A percentile compares a stretch with the other conserved stretches of the same genome.
phyloP scores from a whole-genome alignment of 2,329 filamentous ascomycete genomes.

The Pseudomassariella vexata region DNA sequence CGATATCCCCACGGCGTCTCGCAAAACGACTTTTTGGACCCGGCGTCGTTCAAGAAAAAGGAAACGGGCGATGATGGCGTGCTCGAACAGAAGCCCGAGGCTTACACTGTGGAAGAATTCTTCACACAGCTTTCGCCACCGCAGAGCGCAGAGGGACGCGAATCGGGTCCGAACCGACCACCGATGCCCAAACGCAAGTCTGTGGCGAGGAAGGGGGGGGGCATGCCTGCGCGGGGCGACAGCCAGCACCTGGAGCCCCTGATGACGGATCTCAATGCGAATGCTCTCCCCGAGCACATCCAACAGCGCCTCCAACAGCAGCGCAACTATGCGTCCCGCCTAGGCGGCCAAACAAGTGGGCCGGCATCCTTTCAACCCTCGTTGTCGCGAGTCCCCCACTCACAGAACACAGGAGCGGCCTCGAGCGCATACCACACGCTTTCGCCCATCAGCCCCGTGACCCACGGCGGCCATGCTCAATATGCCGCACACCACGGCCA shows the following conservation, averaged over 20 bases:
- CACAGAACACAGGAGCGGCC: constrained; percentile 26
- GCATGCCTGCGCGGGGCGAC: constrained; percentile 27
- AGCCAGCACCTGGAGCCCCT: constrained; percentile 31
- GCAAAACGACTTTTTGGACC: constrained; percentile 75
- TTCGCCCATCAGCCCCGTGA: constrained; percentile 47
- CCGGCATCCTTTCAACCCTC: constrained; percentile 31
- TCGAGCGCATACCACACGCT: constrained; percentile 36
- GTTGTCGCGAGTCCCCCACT: constrained; percentile 6
- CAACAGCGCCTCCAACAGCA: constrained; percentile 29
- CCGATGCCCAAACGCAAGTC: constrained; percentile 30
- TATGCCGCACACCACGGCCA: constrained; percentile 16
- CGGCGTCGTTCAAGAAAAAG: constrained; percentile 59
- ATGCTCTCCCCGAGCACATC: constrained; percentile 25
- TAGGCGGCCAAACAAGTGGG: constrained; percentile 35
- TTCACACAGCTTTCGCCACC: constrained; percentile 74
- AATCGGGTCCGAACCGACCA: constrained; percentile 23
- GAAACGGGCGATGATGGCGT: constrained; percentile 83
- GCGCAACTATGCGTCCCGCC: constrained; percentile 30
- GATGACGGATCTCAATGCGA: constrained; percentile 27
- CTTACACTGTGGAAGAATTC: constrained; percentile 94
- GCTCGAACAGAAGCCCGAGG: constrained; percentile 78
- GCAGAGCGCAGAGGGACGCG: constrained; percentile 38
- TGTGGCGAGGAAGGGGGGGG: constrained; percentile 23
- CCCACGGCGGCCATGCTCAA: constrained; percentile 27
- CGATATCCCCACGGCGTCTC: constrained; percentile 90